Conservation (phyloP, 176 grass and related monocot genomes). For the Cocos nucifera region DNA sequence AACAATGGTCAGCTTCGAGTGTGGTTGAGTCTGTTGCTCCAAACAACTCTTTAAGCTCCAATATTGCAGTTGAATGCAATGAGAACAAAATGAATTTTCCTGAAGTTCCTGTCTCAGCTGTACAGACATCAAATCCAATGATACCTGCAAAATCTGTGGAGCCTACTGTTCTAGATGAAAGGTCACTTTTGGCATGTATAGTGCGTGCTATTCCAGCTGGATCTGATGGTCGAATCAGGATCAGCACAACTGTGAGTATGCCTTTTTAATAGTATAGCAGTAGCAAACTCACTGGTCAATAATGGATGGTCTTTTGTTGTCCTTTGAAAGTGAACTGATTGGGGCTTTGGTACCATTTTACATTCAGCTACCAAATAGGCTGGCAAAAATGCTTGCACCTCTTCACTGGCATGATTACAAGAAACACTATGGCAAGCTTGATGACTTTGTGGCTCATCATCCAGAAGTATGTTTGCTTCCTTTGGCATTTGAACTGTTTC, state of each 20-base stretch:
- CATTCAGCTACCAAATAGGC: constrained; percentile 84
- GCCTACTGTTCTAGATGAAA: constrained; percentile 66
- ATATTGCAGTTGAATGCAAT: constrained; percentile 28
- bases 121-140: constrained; percentile 11
- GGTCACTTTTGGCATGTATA: constrained; percentile 83
- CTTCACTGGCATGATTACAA: constrained; percentile 99
- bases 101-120: constrained; percentile 9
- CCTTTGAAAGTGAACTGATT: too few relatives aligned
- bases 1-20: constrained; percentile 26
- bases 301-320: too few relatives aligned
- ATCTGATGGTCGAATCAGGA: constrained; percentile 61
- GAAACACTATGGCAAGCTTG: constrained; percentile 88
- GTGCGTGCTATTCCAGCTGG: constrained; percentile 90
- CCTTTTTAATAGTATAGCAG: not conserved
- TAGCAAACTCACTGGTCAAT: too few relatives aligned
- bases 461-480: constrained; percentile 48
- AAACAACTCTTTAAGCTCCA: constrained; percentile 19
- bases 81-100: constrained; percentile 14
- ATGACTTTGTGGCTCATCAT: constrained; percentile 90
- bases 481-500: not conserved
- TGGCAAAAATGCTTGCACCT: constrained; percentile 91
- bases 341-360: not conserved
- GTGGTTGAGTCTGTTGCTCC: constrained; percentile 24
- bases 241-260: constrained; percentile 76
- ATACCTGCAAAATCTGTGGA: constrained; percentile 35